phyloP scores from a whole-genome alignment of 2,329 filamentous ascomycete species.

The Microascus cirrosus region DNA sequence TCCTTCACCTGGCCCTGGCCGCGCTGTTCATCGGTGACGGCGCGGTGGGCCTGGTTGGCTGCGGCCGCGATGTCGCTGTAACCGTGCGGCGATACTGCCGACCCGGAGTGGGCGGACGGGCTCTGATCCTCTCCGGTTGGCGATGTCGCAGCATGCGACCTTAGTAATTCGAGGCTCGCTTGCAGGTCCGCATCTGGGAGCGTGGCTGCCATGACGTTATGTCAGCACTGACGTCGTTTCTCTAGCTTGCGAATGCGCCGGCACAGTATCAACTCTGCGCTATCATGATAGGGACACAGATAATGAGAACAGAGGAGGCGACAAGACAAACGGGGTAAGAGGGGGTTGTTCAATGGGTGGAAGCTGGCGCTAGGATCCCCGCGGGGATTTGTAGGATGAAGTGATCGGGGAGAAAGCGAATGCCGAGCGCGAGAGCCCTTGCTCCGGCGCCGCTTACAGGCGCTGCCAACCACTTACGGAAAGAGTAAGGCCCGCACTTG shows the following conservation, averaged over 20 bases:
- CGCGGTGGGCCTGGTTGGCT: constrained; percentile 17
- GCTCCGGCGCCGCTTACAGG: not conserved
- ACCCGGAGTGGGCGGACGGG: constrained; percentile 17
- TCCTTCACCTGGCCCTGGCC: constrained; percentile 17
- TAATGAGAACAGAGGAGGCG: not conserved
- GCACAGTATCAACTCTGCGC: not conserved
- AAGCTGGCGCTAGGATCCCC: not conserved
- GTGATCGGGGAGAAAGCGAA: not conserved
- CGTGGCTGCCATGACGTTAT: constrained; percentile 1
- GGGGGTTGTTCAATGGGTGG: not conserved
- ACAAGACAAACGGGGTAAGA: no score
- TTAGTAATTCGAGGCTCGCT: constrained; percentile 30
- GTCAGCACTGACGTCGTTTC: constrained; percentile 4
- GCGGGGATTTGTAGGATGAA: not conserved
- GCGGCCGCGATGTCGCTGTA: constrained; percentile 26
- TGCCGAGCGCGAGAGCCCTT: not conserved
- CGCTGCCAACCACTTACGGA: not conserved
- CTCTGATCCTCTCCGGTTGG: constrained; percentile 14
- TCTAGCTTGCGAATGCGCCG: not conserved
- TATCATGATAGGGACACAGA: not conserved
- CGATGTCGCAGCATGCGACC: constrained; percentile 18
- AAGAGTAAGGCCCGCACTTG: not conserved
- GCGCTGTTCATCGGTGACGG: constrained; percentile 15
- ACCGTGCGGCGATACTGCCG: constrained; percentile 28
- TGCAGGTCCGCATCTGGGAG: constrained; percentile 19